Evolutionary conservation across 2,329 filamentous ascomycete species (phyloP), one percentile per base, ranked within the genome.

Genomic region (Stromatinia cepivora): DNA sequence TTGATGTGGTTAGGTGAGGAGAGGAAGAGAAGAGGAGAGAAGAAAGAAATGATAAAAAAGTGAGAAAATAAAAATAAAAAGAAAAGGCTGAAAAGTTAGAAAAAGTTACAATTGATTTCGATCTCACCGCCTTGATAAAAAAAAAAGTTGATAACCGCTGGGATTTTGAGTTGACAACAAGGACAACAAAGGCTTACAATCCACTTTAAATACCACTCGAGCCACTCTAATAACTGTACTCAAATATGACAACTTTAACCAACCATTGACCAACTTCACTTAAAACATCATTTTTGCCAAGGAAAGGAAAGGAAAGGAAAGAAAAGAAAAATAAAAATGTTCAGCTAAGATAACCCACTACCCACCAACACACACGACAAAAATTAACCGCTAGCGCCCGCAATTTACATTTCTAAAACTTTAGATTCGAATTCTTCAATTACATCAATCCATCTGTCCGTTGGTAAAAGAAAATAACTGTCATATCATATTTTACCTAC

Each of bases 331-430:
- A 20, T 17, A 8, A 48, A 48, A 22, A 22, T 22, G 46, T 10
- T 58, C 56, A 39, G 53, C 28, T 36, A 36, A 10, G 31, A 7
- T 34, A 36, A 31, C 39, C 39, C n/a, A n/a, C 36, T 39, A 39
- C 36, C 36, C 36, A 39, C 36, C 36, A 39, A 13, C 3, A 10
- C 36, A 39, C 36, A 39, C 36, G 10, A 39, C 20, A 46, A 46
- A 22, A 31, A 50, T 31, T 34, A 22, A 25, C 46, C 64, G 50
- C 64, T 58, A 66, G 59, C 59, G 46, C 42, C 64, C 64, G 53
- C 46, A 66, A 17, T 58, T 34, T 17, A 22, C 53, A 58, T 66
- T 58, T 31, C 59, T 22, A 52, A 50, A 63, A 63, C 59, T 63
- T 63, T 52, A 20, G 45, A 39, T 52, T 50, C 13, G 46, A 63